These are phyloP conservation scores for Sugiyamaella smithiae DNA, from an alignment of 805 yeast species.

Conservation along the genomic window DNA sequence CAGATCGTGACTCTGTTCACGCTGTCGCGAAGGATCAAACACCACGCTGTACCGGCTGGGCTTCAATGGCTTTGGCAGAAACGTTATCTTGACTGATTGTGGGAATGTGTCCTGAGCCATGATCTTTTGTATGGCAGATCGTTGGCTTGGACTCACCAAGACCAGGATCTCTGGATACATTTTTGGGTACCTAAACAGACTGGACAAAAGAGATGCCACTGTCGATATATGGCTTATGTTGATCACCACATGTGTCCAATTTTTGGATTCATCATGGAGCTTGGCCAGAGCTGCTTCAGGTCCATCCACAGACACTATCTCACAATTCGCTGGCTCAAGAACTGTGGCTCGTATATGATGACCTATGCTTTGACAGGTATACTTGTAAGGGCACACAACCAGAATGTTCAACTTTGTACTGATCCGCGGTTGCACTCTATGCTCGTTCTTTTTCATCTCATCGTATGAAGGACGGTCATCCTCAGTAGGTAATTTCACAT, in stretches of 20 bases:
- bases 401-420: conserved; percentile 15
- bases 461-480: conserved; percentile 25
- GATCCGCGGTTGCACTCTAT: not conserved
- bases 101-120: conserved; percentile 9
- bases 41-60: conserved; percentile 27
- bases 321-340: conserved; percentile 22
- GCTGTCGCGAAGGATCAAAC: conserved; percentile 25
- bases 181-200: conserved; percentile 6
- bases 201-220: conserved; percentile 19
- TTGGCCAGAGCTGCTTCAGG: not conserved
- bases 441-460: conserved; percentile 16
- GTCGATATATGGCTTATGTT: conserved; percentile 25
- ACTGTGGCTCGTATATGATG: conserved; percentile 31
- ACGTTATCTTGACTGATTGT: conserved; percentile 13
- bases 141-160: conserved; percentile 24
- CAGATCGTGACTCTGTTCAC: conserved; percentile 24
- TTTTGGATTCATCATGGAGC: not conserved
- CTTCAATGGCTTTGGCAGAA: conserved; percentile 25
- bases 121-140: conserved; percentile 16
- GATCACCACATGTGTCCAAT: conserved; percentile 33
- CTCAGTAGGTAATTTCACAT: conserved; percentile 29
- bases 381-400: conserved; percentile 31
- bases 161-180: conserved; percentile 13
- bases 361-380: conserved; percentile 28
- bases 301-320: conserved; percentile 16